These are phyloP conservation scores for Malassezia psittaci DNA, from an alignment of 1,284 basidiomycete genomes.

Conservation along the genomic window DNA sequence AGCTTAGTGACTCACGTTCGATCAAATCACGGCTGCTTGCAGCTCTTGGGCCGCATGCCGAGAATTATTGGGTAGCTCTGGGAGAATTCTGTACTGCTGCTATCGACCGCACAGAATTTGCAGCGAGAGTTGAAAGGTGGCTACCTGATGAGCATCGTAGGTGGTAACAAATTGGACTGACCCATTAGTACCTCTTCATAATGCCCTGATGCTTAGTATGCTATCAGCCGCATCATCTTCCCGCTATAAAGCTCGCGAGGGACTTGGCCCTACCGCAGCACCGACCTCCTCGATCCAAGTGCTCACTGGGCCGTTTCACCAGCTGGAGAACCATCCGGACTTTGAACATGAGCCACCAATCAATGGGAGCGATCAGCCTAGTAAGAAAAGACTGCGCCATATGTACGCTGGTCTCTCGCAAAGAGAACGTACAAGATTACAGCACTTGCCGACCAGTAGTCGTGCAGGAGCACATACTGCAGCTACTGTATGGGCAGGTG, in stretches of 20 bases:
- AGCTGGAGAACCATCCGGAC: constrained; percentile 24
- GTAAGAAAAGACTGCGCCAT: constrained; percentile 39
- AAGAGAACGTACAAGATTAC: constrained; percentile 35
- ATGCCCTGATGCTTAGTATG: constrained; percentile 49
- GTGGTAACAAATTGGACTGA: constrained; percentile 1
- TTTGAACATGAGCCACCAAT: constrained; percentile 18
- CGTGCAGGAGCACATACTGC: constrained; percentile 20
- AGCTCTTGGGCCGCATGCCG: constrained; percentile 36
- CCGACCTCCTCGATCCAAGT: constrained; percentile 20
- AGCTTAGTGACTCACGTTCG: background rate
- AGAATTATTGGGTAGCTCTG: constrained; percentile 48
- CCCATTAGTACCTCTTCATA: constrained; percentile 48
- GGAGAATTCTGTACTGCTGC: constrained; percentile 47
- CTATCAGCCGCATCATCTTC: constrained; percentile 48
- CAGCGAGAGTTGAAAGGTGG: constrained; percentile 32
- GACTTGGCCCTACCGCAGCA: constrained; percentile 12
- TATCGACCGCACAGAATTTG: constrained; percentile 48
- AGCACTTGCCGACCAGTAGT: constrained; percentile 30
- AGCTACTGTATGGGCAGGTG: constrained; percentile 40
- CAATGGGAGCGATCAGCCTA: constrained; percentile 16
- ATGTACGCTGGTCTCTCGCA: constrained; percentile 37
- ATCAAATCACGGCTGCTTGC: constrained; percentile 12
- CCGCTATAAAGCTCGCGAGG: constrained; percentile 19
- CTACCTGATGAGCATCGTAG: constrained; percentile 36
- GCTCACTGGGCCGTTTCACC: constrained; percentile 7